These are phyloP conservation scores for Hibiscus tridactylites DNA, from an alignment of 345 rosid genomes.

Conservation along the genomic window DNA sequence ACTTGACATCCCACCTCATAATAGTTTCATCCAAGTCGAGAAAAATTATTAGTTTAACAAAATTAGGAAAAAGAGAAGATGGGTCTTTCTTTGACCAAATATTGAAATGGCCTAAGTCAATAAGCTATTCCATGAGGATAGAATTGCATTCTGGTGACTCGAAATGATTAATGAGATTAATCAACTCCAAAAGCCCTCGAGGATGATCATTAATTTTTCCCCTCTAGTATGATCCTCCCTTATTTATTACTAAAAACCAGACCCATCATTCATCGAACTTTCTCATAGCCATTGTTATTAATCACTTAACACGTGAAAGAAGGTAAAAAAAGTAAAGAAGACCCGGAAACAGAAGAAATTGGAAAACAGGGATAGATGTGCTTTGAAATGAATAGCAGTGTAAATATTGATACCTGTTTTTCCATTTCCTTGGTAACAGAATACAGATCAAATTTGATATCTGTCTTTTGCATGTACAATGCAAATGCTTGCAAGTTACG, in stretches of 20 bases:
- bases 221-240: not conserved
- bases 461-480: conserved; percentile 83
- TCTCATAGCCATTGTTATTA: not conserved
- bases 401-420: conserved; percentile 56
- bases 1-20: not conserved
- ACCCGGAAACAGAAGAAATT: not conserved
- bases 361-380: not conserved
- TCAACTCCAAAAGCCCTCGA: not conserved
- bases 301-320: not conserved
- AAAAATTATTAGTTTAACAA: not conserved
- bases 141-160: not conserved
- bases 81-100: not conserved
- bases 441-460: conserved; percentile 74
- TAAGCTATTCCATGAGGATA: not conserved
- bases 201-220: not conserved
- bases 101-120: not conserved
- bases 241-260: not conserved
- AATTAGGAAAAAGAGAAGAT: not conserved
- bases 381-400: not conserved
- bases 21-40: not conserved
- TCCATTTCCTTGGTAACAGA: conserved; percentile 90
- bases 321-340: not conserved
- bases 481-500: conserved; percentile 89
- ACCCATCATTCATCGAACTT: not conserved
- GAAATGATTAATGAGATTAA: not conserved